Evolutionary conservation across 352 stramenopile genomes (phyloP), one percentile per base, ranked within the genome.

Genomic region (Phytophthora pluvialis): DNA sequence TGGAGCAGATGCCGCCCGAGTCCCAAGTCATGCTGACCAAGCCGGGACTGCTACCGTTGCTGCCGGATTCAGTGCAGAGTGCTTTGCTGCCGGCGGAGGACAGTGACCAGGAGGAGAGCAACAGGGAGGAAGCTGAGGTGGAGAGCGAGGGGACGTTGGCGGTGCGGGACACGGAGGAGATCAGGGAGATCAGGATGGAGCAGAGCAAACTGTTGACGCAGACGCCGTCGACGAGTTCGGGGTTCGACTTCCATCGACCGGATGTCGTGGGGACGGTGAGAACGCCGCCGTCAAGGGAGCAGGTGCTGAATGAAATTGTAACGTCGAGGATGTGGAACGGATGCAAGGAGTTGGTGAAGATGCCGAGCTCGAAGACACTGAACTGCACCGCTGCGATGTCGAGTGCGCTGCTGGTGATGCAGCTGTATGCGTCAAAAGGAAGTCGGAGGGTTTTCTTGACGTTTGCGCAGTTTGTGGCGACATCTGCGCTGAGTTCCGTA

Each of bases 321-420:
- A 75, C 66, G 49, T 80, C 70, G 26, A 77, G 83, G 43, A 57
- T 94, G 46, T 78, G 78, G 70, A 80, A 77, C 32, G 72, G 72
- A 1, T 90, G 81, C 55, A 84, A 75, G 65, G 67, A 88, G 43
- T 43, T 94, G 18, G 78, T 89, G 40, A 75, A 85, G 45, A 63
- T 84, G 25, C 86, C 86, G 39, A 86, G 79, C 43, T 64, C 84
- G 1, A 73, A 64, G 61, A 77, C 71, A 39, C 70, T 94, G 16
- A 81, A 93, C 33, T 83, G 82, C 29, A 90, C 86, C 3, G 85
- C 83, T 12, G 81, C 82, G 1, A 74, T 88, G 45, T 94, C 86
- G 4, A 90, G 78, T 33, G 86, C 77, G 12, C 59, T 94, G 25
- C 70, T 94, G 33, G 81, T 87, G 12, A 75, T 93, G 16, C 86